Base-by-base conservation (phyloP, 2,329 filamentous ascomycete species). In the Phyllosticta ampelicida region DNA sequence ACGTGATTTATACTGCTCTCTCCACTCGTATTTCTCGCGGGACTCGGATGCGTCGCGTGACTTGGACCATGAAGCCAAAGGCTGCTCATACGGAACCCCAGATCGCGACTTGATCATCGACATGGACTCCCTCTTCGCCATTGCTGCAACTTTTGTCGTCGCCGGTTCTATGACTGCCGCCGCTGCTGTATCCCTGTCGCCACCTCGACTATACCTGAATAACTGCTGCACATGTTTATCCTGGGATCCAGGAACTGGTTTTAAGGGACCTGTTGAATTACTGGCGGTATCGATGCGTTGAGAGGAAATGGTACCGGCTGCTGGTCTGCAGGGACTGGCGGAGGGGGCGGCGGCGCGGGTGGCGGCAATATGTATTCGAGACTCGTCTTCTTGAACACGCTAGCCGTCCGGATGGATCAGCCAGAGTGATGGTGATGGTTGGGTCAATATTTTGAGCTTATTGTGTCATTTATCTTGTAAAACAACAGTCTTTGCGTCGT, bases 381-480 rank as follows among this genome's bases (percentile, higher is more conserved):
- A 44, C 36, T 44, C 5, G 36, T n/a, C 36, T 44, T 16, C 16
- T n/a, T 44, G 4, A 16, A 16, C 1, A 44, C 16, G n/a, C n/a
- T n/a, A n/a, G n/a, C n/a, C n/a, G n/a, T n/a, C 36, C 36, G 16
- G 36, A n/a, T 18, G 68, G 68, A 51, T 71, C 67, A 19, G 65
- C 64, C 3, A 71, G 64, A 54, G 71, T 72, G 56, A 76, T 67
- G 1, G 69, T 74, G 48, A 77, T 13, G 2, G 62, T 67, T 1
- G 74, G 71, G 51, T 74, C 71, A 64, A 65, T 1, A 54, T 57
- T 10, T 66, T 50, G 0, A 75, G 65, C 20, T 66, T 56, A 69
- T 64, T 0, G 66, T 70, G 16, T 71, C 67, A 62, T 74, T 71
- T 5, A 76, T 63, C 4, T 71, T 63, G 55, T 76, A 77, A 1